Conservation (phyloP, 805 yeast genomes). For the Kazachstania africana region DNA sequence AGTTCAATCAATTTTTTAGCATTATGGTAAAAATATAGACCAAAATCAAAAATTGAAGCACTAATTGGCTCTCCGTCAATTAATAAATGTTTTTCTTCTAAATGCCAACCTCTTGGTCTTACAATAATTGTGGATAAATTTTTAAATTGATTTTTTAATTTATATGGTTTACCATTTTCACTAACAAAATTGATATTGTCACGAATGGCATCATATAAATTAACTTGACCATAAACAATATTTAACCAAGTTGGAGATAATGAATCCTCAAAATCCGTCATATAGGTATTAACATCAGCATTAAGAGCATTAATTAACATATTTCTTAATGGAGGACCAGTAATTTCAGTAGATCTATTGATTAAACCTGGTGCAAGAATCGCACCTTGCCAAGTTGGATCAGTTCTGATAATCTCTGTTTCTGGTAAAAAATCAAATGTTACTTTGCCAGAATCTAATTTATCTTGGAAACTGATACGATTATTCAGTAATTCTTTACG, state of each 20-base stretch:
- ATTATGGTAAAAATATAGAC: slow-evolving; percentile 65
- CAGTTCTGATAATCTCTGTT: slow-evolving; percentile 57
- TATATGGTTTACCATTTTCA: slow-evolving; percentile 32
- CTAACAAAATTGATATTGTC: slow-evolving; percentile 44
- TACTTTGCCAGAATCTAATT: slow-evolving; percentile 47
- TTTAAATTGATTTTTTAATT: slow-evolving; percentile 32
- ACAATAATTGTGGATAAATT: slow-evolving; percentile 61
- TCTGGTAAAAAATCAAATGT: slow-evolving; percentile 52
- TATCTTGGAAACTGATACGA: slow-evolving; percentile 48
- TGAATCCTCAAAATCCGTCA: slow-evolving; percentile 82
- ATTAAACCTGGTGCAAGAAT: slow-evolving; percentile 60
- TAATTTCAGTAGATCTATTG: slow-evolving; percentile 69
- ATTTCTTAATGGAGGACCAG: slow-evolving; percentile 78
- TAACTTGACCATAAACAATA: slow-evolving; percentile 71
- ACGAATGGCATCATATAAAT: slow-evolving; percentile 65
- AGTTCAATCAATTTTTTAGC: slow-evolving; percentile 47
- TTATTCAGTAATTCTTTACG: slow-evolving; percentile 49
- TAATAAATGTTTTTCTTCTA: slow-evolving; percentile 58
- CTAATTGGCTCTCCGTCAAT: slow-evolving; percentile 69
- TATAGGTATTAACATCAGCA: slow-evolving; percentile 67
- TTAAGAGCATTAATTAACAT: slow-evolving; percentile 77
- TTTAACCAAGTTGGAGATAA: slow-evolving; percentile 77
- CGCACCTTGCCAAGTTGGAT: slow-evolving; percentile 67
- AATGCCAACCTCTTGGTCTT: slow-evolving; percentile 85
- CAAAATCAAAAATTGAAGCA: slow-evolving; percentile 72